Percentiles rank a stretch among this genome's conserved stretches.
These are phyloP conservation scores for Claviceps maximensis DNA, from an alignment of 2,329 filamentous ascomycete genomes.

Conservation along the genomic window DNA sequence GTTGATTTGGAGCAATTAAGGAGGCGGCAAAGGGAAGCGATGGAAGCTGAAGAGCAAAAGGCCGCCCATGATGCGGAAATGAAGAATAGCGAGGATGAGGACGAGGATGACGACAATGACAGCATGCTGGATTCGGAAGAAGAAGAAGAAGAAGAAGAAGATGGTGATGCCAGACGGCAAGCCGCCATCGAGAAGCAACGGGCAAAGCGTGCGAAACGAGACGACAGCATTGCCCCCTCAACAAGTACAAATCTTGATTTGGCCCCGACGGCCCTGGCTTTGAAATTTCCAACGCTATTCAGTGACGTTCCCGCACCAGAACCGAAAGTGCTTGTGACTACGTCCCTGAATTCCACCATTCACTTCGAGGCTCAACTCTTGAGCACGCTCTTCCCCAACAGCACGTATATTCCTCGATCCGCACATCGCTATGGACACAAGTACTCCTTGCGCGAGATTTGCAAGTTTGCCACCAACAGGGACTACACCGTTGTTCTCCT, in stretches of 20 bases:
- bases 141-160: slow-evolving; percentile 37
- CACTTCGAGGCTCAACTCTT: slow-evolving; percentile 72
- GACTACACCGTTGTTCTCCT: slow-evolving; percentile 76
- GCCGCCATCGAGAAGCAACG: slow-evolving; percentile 29
- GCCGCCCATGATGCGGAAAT: slow-evolving; percentile 29
- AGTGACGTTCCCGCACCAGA: slow-evolving; percentile 41
- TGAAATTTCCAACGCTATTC: slow-evolving; percentile 51
- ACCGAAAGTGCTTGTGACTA: slow-evolving; percentile 88
- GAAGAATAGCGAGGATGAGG: slow-evolving; percentile 29
- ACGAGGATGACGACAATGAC: slow-evolving; percentile 49
- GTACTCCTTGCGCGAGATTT: slow-evolving; percentile 84
- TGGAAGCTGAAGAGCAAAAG: slow-evolving; percentile 35
- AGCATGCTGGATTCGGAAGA: slow-evolving; percentile 66
- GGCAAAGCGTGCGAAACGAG: slow-evolving; percentile 30
- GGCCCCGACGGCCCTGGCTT: slow-evolving; percentile 44
- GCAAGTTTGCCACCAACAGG: slow-evolving; percentile 67
- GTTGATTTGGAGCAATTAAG: slow-evolving; percentile 49
- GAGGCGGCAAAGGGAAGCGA: slow-evolving; percentile 40
- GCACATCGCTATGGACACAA: slow-evolving; percentile 77
- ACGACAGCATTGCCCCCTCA: slow-evolving; percentile 41
- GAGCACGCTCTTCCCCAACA: slow-evolving; percentile 72
- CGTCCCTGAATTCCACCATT: slow-evolving; percentile 74
- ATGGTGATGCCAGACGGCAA: slow-evolving; percentile 33
- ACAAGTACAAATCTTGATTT: slow-evolving; percentile 52
- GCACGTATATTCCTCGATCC: slow-evolving; percentile 74